Evolutionary conservation across 164 flowering plant species (phyloP), one percentile per base, ranked within the genome.

Genomic region (Hamamelis virginiana): DNA sequence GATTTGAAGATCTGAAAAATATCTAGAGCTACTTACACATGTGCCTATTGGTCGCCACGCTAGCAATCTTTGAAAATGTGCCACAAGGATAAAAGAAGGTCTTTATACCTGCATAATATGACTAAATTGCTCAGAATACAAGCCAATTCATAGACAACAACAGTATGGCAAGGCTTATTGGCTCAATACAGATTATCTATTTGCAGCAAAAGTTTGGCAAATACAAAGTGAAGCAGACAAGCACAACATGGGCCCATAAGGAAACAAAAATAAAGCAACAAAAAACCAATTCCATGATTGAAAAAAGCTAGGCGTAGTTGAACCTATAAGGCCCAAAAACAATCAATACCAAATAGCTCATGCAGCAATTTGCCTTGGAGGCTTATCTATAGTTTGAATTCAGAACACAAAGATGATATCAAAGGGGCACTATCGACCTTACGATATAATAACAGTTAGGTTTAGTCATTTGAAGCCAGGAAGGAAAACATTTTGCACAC

Each of bases 51-150:
- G 82, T 83, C 50, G 94, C 98, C 62, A 91, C 97, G 13, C 88
- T 75, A 43, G 96, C 89, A 69, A 95, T 87, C 80, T 74, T 92
- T 26, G 99, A 83, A 82, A 91, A 82, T 65, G 98, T 92, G 28
- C 92, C 92, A 84, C 99, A 95, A 66, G 99, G 99, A 68, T 64
- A 95, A 77, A 91, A 80, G 65, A 79, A 75, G 47, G 99, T 92
- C 82, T 84, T 95, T 43, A 86, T 25, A 70, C 98, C 99, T 95
- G 91, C 64, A 76, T 65, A 73, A 59, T 48, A 61, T 16, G 13
- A 69, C 71, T 4, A 43, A 12, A 6, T 38, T 56, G 27, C 33
- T 64, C 19, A 41, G 48, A 56, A 72, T 21, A 23, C 27, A 16
- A 25, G n/a, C 1, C 26, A 46, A 16, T 66, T 12, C 33, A 56